These are phyloP conservation scores for Geranium incanum DNA, from an alignment of 441 rosid genomes.

Conservation along the genomic window DNA sequence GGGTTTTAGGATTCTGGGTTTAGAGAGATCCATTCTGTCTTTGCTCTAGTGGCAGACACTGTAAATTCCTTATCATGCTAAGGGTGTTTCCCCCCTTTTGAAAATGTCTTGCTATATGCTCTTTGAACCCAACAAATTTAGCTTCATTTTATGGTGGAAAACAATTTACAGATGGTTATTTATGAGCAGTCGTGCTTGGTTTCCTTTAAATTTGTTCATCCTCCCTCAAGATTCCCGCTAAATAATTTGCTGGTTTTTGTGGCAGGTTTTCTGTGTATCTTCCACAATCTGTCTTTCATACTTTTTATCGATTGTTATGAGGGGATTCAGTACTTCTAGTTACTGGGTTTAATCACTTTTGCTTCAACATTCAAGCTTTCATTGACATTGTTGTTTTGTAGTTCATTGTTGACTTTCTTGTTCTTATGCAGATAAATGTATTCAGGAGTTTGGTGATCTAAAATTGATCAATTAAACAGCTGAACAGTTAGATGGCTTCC, in stretches of 20 bases:
- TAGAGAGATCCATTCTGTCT: background rate
- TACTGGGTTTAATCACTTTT: background rate
- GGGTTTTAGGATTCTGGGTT: too few species aligned
- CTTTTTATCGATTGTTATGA: background rate
- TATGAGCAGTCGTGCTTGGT: background rate
- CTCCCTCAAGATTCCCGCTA: background rate
- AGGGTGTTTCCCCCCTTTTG: background rate
- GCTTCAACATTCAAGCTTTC: background rate
- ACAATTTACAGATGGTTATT: too few species aligned
- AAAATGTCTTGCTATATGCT: background rate
- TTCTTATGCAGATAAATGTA: background rate
- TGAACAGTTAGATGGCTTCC: constrained; percentile 43
- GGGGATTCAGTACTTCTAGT: background rate
- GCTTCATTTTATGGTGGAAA: background rate
- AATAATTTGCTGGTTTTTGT: background rate
- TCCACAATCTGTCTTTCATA: too few species aligned
- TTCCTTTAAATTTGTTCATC: background rate
- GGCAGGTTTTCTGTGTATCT: background rate
- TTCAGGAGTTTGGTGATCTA: background rate
- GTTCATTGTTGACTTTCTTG: background rate
- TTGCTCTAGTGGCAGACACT: background rate
- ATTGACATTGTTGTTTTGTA: background rate
- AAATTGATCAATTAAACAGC: background rate
- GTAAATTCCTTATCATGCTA: background rate
- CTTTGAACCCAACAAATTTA: background rate